These are phyloP conservation scores for Delitschia confertaspora DNA, from an alignment of 495 filamentous ascomycete species.

Conservation along the genomic window DNA sequence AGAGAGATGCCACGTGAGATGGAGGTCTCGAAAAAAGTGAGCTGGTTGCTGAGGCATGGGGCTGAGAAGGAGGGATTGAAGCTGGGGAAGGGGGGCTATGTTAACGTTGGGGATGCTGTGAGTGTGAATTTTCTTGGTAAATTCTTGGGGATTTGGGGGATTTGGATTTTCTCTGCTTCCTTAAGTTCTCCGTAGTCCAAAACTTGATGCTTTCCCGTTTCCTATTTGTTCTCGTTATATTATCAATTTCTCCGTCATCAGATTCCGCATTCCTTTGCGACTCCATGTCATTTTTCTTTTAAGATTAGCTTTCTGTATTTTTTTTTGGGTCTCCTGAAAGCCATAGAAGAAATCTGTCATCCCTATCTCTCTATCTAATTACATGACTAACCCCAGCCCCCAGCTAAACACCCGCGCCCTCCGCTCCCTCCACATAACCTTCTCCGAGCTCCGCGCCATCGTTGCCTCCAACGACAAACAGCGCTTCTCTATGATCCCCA, in stretches of 20 bases:
- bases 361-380: background rate
- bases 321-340: background rate
- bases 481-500: slow-evolving; percentile 63
- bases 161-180: too few relatives aligned
- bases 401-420: slow-evolving; percentile 65
- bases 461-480: slow-evolving; percentile 80
- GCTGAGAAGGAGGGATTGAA: slow-evolving; percentile 68
- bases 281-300: background rate
- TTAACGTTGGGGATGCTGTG: slow-evolving; percentile 68
- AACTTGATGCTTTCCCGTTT: too few relatives aligned
- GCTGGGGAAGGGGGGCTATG: slow-evolving; percentile 72
- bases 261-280: too few relatives aligned
- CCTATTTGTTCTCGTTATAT: too few relatives aligned
- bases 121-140: too few relatives aligned
- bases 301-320: background rate
- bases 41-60: slow-evolving; percentile 70
- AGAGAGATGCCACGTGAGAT: slow-evolving; percentile 46
- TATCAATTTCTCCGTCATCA: too few relatives aligned
- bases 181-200: too few relatives aligned
- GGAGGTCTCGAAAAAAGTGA: slow-evolving; percentile 71
- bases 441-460: slow-evolving; percentile 61
- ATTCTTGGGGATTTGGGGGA: too few relatives aligned
- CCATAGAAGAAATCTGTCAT: background rate
- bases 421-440: slow-evolving; percentile 57
- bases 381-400: slow-evolving; percentile 2